These are phyloP conservation scores for Clonostachys rhizophaga DNA, from an alignment of 2,329 filamentous ascomycete species.

Conservation along the genomic window DNA sequence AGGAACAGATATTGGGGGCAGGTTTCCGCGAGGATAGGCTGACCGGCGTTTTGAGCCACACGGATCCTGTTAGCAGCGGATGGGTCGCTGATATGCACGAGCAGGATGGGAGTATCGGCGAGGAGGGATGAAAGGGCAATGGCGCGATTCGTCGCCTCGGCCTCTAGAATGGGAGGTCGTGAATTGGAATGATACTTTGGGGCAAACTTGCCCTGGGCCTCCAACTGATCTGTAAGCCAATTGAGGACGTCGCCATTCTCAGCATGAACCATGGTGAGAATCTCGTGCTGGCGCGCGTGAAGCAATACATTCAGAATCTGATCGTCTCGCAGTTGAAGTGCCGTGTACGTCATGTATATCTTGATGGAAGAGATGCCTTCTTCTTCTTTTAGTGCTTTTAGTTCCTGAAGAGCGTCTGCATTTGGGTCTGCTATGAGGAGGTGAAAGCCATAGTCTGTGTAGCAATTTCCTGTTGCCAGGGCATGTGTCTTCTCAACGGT, in stretches of 20 bases:
- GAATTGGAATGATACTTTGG: conserved; percentile 46
- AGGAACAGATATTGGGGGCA: conserved; percentile 53
- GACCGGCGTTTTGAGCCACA: conserved; percentile 36
- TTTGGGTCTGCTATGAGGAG: conserved; percentile 42
- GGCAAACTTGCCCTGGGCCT: conserved; percentile 37
- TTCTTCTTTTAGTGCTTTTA: conserved; percentile 19
- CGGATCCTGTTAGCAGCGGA: conserved; percentile 39
- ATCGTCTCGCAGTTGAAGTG: conserved; percentile 40
- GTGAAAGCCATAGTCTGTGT: conserved; percentile 54
- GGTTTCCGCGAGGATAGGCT: conserved; percentile 48
- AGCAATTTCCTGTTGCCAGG: conserved; percentile 35
- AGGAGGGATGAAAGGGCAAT: conserved; percentile 44
- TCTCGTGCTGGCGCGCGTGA: conserved; percentile 35
- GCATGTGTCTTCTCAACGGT: conserved; percentile 41
- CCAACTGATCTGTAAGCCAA: conserved; percentile 48
- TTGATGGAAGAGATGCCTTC: conserved; percentile 42
- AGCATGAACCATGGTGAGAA: conserved; percentile 51
- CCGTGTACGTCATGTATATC: conserved; percentile 48
- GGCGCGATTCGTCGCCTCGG: conserved; percentile 47
- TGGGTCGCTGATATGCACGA: conserved; percentile 47
- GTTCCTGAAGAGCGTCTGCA: conserved; percentile 29
- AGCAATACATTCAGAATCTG: conserved; percentile 47
- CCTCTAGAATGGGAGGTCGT: conserved; percentile 42
- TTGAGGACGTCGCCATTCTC: conserved; percentile 49
- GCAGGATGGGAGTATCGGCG: conserved; percentile 39